phyloP scores from a whole-genome alignment of 192 early-diverging fungal genomes.

The Martensiomyces pterosporus region DNA sequence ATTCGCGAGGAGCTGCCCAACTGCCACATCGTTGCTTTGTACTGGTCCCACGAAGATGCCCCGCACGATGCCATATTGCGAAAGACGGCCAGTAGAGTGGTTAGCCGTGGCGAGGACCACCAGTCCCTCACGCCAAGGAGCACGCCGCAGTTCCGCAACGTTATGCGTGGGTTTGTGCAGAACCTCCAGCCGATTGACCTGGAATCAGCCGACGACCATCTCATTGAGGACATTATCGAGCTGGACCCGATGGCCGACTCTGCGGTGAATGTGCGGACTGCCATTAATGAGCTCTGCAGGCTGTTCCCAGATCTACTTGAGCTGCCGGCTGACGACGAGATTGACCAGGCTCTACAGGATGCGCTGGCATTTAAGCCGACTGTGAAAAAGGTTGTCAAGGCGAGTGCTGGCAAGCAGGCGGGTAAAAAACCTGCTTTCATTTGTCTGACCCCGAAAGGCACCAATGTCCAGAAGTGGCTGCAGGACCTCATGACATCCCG shows the following conservation, averaged over 20 bases:
- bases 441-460: slow-evolving; percentile 21
- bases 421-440: slow-evolving; percentile 16
- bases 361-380: slow-evolving; percentile 47
- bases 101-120: slow-evolving; percentile 71
- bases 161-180: slow-evolving; percentile 57
- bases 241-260: slow-evolving; percentile 54
- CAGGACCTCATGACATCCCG: slow-evolving; percentile 6
- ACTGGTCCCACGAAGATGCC: slow-evolving; percentile 66
- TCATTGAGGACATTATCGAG: slow-evolving; percentile 58
- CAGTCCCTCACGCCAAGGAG: slow-evolving; percentile 70
- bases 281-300: slow-evolving; percentile 46
- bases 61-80: slow-evolving; percentile 47
- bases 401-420: slow-evolving; percentile 5
- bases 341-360: slow-evolving; percentile 51
- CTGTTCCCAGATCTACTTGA: slow-evolving; percentile 35
- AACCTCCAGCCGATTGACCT: slow-evolving; percentile 55
- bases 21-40: slow-evolving; percentile 66
- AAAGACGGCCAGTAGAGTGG: slow-evolving; percentile 54
- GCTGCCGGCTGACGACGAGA: slow-evolving; percentile 43
- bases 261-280: slow-evolving; percentile 41
- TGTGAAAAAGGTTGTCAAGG: slow-evolving; percentile 35
- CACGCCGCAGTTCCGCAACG: slow-evolving; percentile 52
- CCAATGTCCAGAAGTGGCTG: slow-evolving; percentile 20
- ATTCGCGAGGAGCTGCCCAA: slow-evolving; percentile 56
- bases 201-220: slow-evolving; percentile 45